phyloP scores from a whole-genome alignment of 352 stramenopile species.

The Poterioochromonas sp. region DNA sequence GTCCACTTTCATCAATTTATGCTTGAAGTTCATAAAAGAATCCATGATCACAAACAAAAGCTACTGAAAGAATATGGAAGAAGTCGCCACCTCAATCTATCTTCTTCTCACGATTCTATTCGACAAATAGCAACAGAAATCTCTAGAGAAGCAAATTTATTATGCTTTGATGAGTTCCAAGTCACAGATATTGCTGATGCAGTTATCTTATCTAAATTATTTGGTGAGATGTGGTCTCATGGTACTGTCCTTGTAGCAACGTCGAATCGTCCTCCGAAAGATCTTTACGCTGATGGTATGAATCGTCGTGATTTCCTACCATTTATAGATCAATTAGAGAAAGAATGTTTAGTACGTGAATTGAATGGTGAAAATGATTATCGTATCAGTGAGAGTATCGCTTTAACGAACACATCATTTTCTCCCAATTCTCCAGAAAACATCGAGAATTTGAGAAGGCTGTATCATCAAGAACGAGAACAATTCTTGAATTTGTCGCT shows the following conservation, averaged over 20 bases:
- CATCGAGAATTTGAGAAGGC: not conserved
- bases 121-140: conserved; percentile 65
- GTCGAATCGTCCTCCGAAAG: conserved; percentile 78
- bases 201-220: conserved; percentile 88
- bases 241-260: conserved; percentile 88
- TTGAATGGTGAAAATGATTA: conserved; percentile 4
- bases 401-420: not conserved
- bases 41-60: conserved; percentile 75
- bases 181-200: conserved; percentile 91
- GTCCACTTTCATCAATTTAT: conserved; percentile 97
- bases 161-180: conserved; percentile 98
- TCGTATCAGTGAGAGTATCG: not conserved
- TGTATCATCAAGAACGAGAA: not conserved
- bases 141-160: conserved; percentile 67
- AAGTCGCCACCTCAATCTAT: not conserved
- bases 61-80: conserved; percentile 6
- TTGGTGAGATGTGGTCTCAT: conserved; percentile 70
- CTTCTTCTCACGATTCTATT: conserved; percentile 45
- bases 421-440: not conserved
- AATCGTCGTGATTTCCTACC: conserved; percentile 91
- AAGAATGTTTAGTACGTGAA: conserved; percentile 52
- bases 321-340: conserved; percentile 84
- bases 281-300: conserved; percentile 86
- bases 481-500: not conserved
- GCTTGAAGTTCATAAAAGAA: conserved; percentile 79